Evolutionary conservation across 495 filamentous ascomycete species (phyloP).

Genomic region (Trichocladium antarcticum): DNA sequence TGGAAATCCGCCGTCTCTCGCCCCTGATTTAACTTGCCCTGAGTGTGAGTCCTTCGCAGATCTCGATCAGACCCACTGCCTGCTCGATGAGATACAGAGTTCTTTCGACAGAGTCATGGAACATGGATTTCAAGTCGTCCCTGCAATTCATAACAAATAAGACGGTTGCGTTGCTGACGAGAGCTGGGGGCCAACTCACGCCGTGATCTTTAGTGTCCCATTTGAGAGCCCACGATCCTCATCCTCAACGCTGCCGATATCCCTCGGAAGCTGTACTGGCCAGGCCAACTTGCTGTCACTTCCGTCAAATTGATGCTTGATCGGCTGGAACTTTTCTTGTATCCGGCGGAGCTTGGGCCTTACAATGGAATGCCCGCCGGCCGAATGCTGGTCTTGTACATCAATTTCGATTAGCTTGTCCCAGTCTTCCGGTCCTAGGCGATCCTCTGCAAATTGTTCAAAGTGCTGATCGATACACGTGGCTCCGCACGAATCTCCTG

Average conservation of each 20-base stretch:
- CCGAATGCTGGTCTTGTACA: constrained; percentile 3
- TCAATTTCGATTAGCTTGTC: constrained; percentile 12
- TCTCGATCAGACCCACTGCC: constrained; percentile 16
- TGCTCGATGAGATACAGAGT: constrained; percentile 18
- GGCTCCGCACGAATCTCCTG: constrained; percentile 23
- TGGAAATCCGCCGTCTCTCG: not conserved
- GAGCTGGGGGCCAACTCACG: not conserved
- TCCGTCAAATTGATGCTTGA: constrained; percentile 24
- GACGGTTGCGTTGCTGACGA: too few relatives aligned
- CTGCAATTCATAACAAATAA: too few relatives aligned
- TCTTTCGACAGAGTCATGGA: constrained; percentile 15
- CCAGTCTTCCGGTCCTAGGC: constrained; percentile 13
- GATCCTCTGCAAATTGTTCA: constrained; percentile 12
- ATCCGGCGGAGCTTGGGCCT: constrained; percentile 17
- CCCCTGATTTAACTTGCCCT: not conserved
- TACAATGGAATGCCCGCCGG: constrained; percentile 19
- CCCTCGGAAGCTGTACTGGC: constrained; percentile 12
- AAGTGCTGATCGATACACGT: constrained; percentile 23
- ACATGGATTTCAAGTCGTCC: constrained; percentile 17
- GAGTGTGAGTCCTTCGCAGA: constrained; percentile 12
- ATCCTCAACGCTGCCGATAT: constrained; percentile 6
- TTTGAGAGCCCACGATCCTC: constrained; percentile 10
- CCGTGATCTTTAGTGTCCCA: constrained; percentile 14
- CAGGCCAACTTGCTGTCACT: constrained; percentile 12
- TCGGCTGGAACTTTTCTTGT: constrained; percentile 19